phyloP scores from a whole-genome alignment of 495 filamentous ascomycete genomes.

The Cercophora newfieldiana region DNA sequence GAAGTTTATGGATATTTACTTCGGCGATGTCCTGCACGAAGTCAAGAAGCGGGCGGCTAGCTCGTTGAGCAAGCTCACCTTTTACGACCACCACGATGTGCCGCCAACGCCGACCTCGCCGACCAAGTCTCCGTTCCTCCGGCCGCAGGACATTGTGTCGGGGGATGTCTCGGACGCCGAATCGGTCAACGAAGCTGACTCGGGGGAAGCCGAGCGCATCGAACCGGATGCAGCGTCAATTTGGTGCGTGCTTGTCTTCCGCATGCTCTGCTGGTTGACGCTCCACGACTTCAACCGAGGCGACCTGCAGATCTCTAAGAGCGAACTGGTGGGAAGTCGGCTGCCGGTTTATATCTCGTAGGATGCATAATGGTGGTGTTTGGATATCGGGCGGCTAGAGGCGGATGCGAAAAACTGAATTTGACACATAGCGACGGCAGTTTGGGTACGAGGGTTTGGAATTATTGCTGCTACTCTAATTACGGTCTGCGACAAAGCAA shows the following conservation, averaged over 20 bases:
- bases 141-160: neutral
- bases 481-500: neutral
- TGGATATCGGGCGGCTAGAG: neutral
- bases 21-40: slow-evolving; percentile 34
- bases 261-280: slow-evolving; percentile 55
- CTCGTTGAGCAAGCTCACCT: slow-evolving; percentile 20
- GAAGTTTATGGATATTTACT: slow-evolving; percentile 45
- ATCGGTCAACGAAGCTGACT: neutral
- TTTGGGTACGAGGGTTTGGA: neutral
- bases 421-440: neutral
- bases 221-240: slow-evolving; percentile 32
- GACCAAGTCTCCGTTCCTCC: neutral
- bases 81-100: slow-evolving; percentile 2
- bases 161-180: slow-evolving; percentile 8
- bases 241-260: slow-evolving; percentile 51
- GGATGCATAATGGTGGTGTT: neutral
- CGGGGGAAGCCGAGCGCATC: neutral
- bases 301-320: slow-evolving; percentile 49
- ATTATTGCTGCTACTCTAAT: neutral
- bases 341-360: slow-evolving; percentile 48
- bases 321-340: slow-evolving; percentile 47
- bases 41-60: slow-evolving; percentile 32
- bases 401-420: neutral
- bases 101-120: neutral
- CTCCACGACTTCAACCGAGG: slow-evolving; percentile 53